Evolutionary conservation across 1,284 basidiomycete species (phyloP), one percentile per base, ranked within the genome.

Genomic region (Pyrrhoderma noxium): DNA sequence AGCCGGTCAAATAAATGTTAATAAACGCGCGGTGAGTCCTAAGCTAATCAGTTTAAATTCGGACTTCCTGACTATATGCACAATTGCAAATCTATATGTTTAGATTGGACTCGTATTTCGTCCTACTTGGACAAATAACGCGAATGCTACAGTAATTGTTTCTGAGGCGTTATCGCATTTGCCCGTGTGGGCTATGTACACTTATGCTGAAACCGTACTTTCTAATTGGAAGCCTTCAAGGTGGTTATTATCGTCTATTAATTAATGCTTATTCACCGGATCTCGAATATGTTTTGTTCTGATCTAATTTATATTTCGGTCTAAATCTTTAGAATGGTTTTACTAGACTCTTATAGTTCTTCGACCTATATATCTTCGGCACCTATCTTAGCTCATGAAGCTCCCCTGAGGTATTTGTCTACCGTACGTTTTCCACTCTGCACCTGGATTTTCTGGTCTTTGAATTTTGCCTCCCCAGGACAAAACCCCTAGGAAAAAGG

Each of bases 301-400:
- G n/a, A n/a, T n/a, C n/a, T n/a, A n/a, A n/a, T n/a, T n/a, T n/a
- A n/a, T n/a, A n/a, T n/a, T n/a, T n/a, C n/a, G n/a, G n/a, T n/a
- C n/a, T n/a, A n/a, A n/a, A n/a, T n/a, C n/a, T n/a, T n/a, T n/a
- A 82, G 80, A 16, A 57, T 79, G 13, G 65, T 70, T 0, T 60
- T 82, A 7, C 60, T 84, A 18, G 82, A 83, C 57, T 64, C 67
- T 3, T 85, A 85, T 57, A 61, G 76, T 5, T 65, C 66, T 7
- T 70, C 74, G 14, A 64, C 67, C 11, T 84, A 83, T 56, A 72
- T 79, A 25, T 69, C 73, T 1, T 56, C 69, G 1, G 57, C 62
- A 4, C 65, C 67, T 3, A 60, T 70, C 8, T 49, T 69, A 1
- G 60, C 61, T 27, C 64, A 71, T 41, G 69, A 70, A 48, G 71